Percentiles rank a stretch among this genome's conserved stretches.
phyloP scores from a whole-genome alignment of 2,329 filamentous ascomycete genomes.

The Simplicillium sp. region DNA sequence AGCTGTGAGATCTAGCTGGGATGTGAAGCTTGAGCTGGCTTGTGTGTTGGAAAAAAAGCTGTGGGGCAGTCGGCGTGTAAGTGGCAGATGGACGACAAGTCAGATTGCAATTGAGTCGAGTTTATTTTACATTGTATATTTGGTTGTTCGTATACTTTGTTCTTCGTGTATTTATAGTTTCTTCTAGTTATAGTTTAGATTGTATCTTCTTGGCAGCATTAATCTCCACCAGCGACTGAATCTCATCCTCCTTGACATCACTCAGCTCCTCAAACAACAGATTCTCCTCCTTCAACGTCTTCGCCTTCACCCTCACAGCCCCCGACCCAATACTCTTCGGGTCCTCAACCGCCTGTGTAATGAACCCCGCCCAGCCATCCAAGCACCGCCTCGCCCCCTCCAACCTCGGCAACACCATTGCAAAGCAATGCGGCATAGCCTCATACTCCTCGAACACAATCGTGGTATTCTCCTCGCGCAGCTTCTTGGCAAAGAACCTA shows the following conservation, averaged over 20 bases:
- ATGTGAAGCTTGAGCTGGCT: conserved; percentile 5
- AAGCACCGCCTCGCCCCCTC: conserved; percentile 41
- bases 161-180: no score
- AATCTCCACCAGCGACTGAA: conserved; percentile 26
- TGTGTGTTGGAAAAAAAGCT: no score
- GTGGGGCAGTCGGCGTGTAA: no score
- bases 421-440: conserved; percentile 73
- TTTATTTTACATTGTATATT: no score
- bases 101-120: no score
- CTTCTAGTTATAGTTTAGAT: no score
- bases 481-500: conserved; percentile 46
- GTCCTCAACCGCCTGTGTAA: conserved; percentile 28
- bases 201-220: conserved; percentile 8
- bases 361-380: conserved; percentile 46
- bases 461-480: conserved; percentile 45
- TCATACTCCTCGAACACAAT: conserved; percentile 66
- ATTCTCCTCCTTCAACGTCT: conserved; percentile 37
- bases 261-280: conserved; percentile 33
- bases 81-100: no score
- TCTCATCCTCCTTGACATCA: conserved; percentile 31
- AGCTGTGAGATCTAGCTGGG: conserved; percentile 1
- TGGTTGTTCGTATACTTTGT: no score
- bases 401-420: conserved; percentile 40
- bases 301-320: conserved; percentile 38
- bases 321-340: conserved; percentile 23